phyloP scores from a whole-genome alignment of 2,329 filamentous ascomycete species.

The Aureobasidium zeae region DNA sequence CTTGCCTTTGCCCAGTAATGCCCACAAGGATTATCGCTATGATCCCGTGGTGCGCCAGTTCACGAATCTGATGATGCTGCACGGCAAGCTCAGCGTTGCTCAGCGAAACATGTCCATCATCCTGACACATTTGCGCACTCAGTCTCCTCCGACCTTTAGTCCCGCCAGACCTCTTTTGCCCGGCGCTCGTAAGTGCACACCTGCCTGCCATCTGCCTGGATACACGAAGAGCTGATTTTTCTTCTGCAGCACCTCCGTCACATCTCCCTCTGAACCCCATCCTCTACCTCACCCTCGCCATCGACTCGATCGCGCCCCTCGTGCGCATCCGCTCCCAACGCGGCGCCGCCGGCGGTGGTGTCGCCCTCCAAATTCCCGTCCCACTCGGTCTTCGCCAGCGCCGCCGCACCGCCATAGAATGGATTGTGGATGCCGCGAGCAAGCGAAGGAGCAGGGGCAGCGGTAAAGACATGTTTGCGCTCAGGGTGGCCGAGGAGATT shows the following conservation, averaged over 20 bases:
- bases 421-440: constrained; percentile 78
- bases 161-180: constrained; percentile 63
- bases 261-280: constrained; percentile 84
- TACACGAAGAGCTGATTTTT: background rate
- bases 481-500: constrained; percentile 75
- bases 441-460: constrained; percentile 67
- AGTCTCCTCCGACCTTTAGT: constrained; percentile 67
- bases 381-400: constrained; percentile 20
- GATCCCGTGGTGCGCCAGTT: constrained; percentile 78
- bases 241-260: constrained; percentile 51
- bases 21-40: constrained; percentile 70
- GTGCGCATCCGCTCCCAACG: constrained; percentile 67
- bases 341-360: constrained; percentile 78
- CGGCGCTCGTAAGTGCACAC: constrained; percentile 39
- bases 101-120: constrained; percentile 84
- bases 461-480: constrained; percentile 62
- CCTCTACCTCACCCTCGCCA: constrained; percentile 77
- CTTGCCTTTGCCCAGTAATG: constrained; percentile 52
- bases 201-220: background rate
- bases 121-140: constrained; percentile 73
- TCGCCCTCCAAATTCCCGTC: constrained; percentile 31
- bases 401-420: constrained; percentile 38
- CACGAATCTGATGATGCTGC: constrained; percentile 80
- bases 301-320: constrained; percentile 87
- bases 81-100: constrained; percentile 85